A percentile compares a stretch with the other conserved stretches of the same genome.
These are phyloP conservation scores for Neurospora intermedia DNA, from an alignment of 495 filamentous ascomycete genomes.

Conservation along the genomic window DNA sequence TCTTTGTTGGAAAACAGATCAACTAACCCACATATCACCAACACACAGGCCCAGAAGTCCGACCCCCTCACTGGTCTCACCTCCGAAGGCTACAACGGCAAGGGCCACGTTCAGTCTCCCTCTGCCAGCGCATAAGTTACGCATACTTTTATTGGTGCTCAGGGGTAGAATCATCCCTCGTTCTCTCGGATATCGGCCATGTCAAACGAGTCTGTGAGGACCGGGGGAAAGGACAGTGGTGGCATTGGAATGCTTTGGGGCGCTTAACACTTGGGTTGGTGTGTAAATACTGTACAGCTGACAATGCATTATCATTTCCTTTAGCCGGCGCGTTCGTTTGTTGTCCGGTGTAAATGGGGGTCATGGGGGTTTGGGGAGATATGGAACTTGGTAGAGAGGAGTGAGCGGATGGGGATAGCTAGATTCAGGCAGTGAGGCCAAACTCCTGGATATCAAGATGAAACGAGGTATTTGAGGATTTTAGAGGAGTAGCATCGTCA, in stretches of 20 bases:
- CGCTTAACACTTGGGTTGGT: constrained; percentile 1
- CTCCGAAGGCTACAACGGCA: constrained; percentile 67
- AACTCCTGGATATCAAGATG: background rate
- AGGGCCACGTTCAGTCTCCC: constrained; percentile 70
- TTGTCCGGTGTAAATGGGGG: background rate
- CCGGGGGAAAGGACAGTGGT: constrained; percentile 1
- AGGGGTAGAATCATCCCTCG: constrained; percentile 12
- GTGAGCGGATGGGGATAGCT: background rate
- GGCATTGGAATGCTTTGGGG: constrained; percentile 6
- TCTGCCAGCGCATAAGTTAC: constrained; percentile 26
- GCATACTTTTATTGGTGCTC: constrained; percentile 28
- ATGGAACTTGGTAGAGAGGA: background rate
- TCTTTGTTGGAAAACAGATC: background rate
- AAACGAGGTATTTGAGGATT: background rate
- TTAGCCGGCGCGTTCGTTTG: background rate
- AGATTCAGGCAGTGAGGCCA: background rate
- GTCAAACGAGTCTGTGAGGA: constrained; percentile 12
- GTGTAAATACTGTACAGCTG: constrained; percentile 33
- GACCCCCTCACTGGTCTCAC: constrained; percentile 86
- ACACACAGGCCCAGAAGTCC: constrained; percentile 59
- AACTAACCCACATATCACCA: background rate
- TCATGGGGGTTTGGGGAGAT: background rate
- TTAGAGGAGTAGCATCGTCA: background rate
- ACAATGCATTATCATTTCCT: constrained; percentile 24
- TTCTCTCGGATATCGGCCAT: constrained; percentile 6